Conservation (phyloP, 169 alveolate genomes). For the Plasmodium vivax region DNA sequence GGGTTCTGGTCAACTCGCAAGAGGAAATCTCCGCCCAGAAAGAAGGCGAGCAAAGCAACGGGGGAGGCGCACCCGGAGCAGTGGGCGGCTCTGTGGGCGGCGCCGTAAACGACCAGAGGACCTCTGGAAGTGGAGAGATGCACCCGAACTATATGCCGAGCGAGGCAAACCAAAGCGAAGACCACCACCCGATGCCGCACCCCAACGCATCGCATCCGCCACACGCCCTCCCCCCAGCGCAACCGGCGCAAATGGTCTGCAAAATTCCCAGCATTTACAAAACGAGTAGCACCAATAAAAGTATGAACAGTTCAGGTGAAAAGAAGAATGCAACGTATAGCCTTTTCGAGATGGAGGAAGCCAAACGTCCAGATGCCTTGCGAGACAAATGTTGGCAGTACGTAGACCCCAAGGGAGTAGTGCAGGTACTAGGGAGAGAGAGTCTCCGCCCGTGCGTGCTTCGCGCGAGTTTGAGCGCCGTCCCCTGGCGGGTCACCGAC, state of each 20-base stretch:
- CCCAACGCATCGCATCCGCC: slow-evolving; percentile 5
- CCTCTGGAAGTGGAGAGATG: neutral
- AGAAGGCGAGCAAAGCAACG: neutral
- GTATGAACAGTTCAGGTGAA: slow-evolving; percentile 14
- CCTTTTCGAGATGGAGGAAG: slow-evolving; percentile 16
- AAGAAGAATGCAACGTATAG: slow-evolving; percentile 3
- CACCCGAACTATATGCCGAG: neutral
- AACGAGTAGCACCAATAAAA: slow-evolving; percentile 11
- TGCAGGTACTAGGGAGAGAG: slow-evolving; percentile 65
- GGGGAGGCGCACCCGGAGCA: neutral
- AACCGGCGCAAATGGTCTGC: slow-evolving; percentile 23
- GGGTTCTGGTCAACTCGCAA: neutral
- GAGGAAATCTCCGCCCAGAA: neutral
- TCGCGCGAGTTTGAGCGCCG: neutral
- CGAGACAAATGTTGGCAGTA: slow-evolving; percentile 81
- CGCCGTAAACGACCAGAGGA: neutral
- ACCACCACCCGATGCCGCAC: neutral
- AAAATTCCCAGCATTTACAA: slow-evolving; percentile 8
- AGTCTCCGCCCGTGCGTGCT: neutral
- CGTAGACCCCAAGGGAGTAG: slow-evolving; percentile 81
- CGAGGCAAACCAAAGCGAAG: neutral
- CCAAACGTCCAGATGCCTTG: slow-evolving; percentile 76
- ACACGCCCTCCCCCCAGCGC: neutral
- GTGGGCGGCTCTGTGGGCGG: neutral
- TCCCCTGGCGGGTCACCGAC: neutral